Percentiles rank a stretch among this genome's conserved stretches.
phyloP scores from a whole-genome alignment of 202 grass and related monocot genomes.

The Bolboschoenoplectus hybrid region DNA sequence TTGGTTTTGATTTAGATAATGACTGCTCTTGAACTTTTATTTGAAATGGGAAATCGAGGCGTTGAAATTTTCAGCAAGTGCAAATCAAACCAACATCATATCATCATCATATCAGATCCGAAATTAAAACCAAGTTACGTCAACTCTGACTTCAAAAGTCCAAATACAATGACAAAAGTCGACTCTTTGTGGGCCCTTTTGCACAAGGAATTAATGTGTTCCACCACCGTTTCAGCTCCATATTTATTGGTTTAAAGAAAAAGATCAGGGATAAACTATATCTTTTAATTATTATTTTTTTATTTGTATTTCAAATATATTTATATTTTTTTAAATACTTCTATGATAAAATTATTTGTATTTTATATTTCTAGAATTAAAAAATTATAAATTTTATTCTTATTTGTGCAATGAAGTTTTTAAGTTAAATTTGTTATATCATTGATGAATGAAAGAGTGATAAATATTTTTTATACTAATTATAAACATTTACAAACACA shows the following conservation, averaged over 20 bases:
- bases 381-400: too few relatives aligned
- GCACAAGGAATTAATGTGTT: background rate
- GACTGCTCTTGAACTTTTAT: conserved; percentile 10
- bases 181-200: conserved; percentile 26
- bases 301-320: too few relatives aligned
- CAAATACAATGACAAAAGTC: conserved; percentile 15
- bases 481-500: too few relatives aligned
- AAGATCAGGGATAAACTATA: background rate
- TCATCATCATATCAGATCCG: background rate
- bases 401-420: too few relatives aligned
- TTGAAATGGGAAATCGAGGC: background rate
- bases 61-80: background rate
- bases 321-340: too few relatives aligned
- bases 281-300: too few relatives aligned
- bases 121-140: background rate
- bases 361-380: too few relatives aligned
- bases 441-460: too few relatives aligned
- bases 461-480: too few relatives aligned
- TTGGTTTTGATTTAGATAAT: conserved; percentile 9
- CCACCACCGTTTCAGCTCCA: background rate
- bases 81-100: conserved; percentile 12
- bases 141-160: conserved; percentile 29
- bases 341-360: too few relatives aligned
- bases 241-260: conserved; percentile 18
- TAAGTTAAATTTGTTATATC: too few relatives aligned